Conservation (phyloP, 1,284 basidiomycete genomes). For the Boletus semigastroideus region DNA sequence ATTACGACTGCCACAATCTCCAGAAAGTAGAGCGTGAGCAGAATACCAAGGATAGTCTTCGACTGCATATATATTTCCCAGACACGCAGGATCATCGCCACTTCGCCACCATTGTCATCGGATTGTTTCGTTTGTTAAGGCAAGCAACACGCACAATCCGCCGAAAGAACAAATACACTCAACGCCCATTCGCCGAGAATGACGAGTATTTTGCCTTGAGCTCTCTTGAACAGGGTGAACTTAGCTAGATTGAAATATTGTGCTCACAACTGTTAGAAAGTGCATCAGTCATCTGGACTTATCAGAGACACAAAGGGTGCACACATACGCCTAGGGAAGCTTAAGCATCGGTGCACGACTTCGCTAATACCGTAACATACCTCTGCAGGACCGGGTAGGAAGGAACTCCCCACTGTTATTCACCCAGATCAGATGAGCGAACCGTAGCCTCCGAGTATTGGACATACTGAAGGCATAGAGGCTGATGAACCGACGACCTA, state of each 20-base stretch:
- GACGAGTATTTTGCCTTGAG: background rate
- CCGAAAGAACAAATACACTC: background rate
- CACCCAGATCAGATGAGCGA: background rate
- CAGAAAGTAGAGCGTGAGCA: constrained; percentile 3
- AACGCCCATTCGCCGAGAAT: constrained; percentile 3
- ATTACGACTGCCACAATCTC: background rate
- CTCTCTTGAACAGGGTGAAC: background rate
- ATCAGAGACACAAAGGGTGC: background rate
- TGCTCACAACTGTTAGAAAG: constrained; percentile 8
- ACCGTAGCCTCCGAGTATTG: background rate
- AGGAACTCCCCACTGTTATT: background rate
- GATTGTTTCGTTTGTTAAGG: background rate
- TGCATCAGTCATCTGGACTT: background rate
- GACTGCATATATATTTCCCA: constrained; percentile 12
- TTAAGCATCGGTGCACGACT: background rate
- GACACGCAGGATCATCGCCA: constrained; percentile 14
- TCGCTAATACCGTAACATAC: background rate
- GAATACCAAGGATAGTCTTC: constrained; percentile 2
- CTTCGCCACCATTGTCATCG: background rate
- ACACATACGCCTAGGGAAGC: background rate
- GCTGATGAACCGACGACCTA: background rate
- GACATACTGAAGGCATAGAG: background rate
- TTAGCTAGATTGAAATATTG: background rate
- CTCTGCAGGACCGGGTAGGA: no score
- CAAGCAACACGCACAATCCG: constrained; percentile 9